Conservation (phyloP, 1,139 yeast species). For the Kazachstania sp. region DNA sequence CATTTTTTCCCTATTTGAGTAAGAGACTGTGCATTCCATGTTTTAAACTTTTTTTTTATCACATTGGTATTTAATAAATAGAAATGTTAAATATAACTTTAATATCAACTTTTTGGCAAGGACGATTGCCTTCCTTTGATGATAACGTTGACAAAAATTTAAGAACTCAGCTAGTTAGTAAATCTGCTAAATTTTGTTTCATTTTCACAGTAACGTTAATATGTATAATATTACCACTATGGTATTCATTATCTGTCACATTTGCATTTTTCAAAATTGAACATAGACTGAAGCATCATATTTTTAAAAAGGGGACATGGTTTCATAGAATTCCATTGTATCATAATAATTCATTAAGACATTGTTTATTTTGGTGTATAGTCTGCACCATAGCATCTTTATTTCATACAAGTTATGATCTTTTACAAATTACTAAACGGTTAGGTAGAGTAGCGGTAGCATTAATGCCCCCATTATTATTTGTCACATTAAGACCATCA, state of each 20-base stretch:
- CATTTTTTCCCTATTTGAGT: no score
- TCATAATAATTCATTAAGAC: slow-evolving; percentile 22
- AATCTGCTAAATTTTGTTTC: slow-evolving; percentile 11
- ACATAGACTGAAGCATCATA: slow-evolving; percentile 20
- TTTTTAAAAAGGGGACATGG: slow-evolving; percentile 15
- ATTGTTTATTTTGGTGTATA: slow-evolving; percentile 20
- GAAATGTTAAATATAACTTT: neutral
- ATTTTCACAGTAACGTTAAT: slow-evolving; percentile 9
- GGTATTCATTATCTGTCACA: slow-evolving; percentile 18
- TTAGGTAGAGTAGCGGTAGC: slow-evolving; percentile 52
- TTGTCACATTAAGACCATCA: slow-evolving; percentile 57
- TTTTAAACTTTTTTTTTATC: no score
- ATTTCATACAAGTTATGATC: slow-evolving; percentile 16
- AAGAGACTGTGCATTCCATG: no score
- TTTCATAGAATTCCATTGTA: slow-evolving; percentile 20
- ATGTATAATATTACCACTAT: slow-evolving; percentile 20
- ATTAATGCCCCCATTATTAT: slow-evolving; percentile 54
- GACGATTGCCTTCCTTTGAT: slow-evolving; percentile 10
- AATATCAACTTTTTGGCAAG: neutral
- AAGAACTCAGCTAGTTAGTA: slow-evolving; percentile 7
- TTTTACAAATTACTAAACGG: slow-evolving; percentile 29
- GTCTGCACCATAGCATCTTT: slow-evolving; percentile 11
- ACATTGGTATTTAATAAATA: neutral
- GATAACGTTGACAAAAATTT: slow-evolving; percentile 7
- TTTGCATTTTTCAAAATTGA: slow-evolving; percentile 17